Evolutionary conservation across 345 rosid species (phyloP).

Genomic region (Pistacia integerrima): DNA sequence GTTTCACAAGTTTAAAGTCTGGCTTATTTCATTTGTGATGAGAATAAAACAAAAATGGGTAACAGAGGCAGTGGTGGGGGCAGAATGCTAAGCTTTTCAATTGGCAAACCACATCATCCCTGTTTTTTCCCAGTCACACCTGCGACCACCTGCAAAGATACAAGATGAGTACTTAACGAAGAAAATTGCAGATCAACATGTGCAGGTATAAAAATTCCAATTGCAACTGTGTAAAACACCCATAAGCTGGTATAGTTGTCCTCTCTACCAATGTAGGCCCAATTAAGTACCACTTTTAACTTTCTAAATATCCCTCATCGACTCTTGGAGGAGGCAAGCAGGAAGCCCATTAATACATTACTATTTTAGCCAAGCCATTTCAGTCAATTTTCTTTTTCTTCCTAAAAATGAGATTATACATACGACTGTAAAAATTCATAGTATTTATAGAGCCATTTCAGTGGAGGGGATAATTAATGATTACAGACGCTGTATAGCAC

Average conservation of each 20-base stretch:
- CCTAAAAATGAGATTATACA: neutral
- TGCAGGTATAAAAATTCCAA: neutral
- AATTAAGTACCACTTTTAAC: neutral
- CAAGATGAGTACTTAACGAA: conserved; percentile 5
- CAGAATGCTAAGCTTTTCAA: conserved; percentile 3
- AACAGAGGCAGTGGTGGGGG: neutral
- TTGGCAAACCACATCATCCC: conserved; percentile 27
- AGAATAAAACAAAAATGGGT: conserved; percentile 15
- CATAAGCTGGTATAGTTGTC: neutral
- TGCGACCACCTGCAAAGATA: conserved; percentile 66
- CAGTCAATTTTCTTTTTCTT: neutral
- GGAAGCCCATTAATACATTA: conserved; percentile 1
- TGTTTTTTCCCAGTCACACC: conserved; percentile 83
- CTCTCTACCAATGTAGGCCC: neutral
- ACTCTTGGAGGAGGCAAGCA: neutral
- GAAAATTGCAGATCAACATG: neutral
- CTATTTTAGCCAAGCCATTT: neutral
- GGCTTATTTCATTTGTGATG: conserved; percentile 45
- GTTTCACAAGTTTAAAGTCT: conserved; percentile 19
- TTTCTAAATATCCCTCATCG: neutral
- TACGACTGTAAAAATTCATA: neutral
- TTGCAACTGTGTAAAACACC: neutral
- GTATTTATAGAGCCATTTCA: neutral
- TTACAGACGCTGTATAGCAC: neutral
- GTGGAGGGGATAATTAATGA: neutral